phyloP scores from a whole-genome alignment of 495 filamentous ascomycete species.

The Chaetomium cochliodes region DNA sequence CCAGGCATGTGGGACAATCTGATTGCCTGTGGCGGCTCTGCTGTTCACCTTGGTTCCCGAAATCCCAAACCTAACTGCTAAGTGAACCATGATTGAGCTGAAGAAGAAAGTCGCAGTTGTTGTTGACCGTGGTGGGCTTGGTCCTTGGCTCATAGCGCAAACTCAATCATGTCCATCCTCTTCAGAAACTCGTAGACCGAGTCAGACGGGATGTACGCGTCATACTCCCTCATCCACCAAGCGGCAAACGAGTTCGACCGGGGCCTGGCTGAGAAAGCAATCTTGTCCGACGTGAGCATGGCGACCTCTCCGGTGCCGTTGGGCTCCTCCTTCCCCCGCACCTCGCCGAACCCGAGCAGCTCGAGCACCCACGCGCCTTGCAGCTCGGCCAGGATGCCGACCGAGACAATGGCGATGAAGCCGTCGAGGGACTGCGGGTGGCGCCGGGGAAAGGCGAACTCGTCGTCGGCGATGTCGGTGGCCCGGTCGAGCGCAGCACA shows the following conservation, averaged over 20 bases:
- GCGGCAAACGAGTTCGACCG: conserved; percentile 21
- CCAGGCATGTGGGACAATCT: neutral
- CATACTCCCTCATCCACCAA: conserved; percentile 28
- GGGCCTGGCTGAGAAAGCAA: conserved; percentile 1
- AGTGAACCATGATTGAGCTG: neutral
- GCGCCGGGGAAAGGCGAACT: conserved; percentile 25
- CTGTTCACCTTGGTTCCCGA: neutral
- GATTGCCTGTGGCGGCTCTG: neutral
- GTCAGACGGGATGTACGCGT: conserved; percentile 22
- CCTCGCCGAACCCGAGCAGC: conserved; percentile 29
- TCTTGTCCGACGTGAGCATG: conserved; percentile 26
- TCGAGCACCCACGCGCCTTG: conserved; percentile 29
- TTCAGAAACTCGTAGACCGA: conserved; percentile 17
- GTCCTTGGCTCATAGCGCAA: neutral
- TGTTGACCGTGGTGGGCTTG: neutral
- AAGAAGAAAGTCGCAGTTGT: neutral
- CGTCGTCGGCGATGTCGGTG: conserved; percentile 25
- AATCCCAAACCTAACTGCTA: neutral
- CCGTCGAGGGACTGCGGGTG: conserved; percentile 26
- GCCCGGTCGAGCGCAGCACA: conserved; percentile 24
- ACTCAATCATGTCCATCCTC: conserved; percentile 25
- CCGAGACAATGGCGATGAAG: conserved; percentile 29
- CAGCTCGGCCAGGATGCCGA: conserved; percentile 25
- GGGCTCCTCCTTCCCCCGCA: conserved; percentile 1
- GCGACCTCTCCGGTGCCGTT: conserved; percentile 14